These are phyloP conservation scores for Orobanche coerulescens DNA, from an alignment of 257 asterid species.

Conservation along the genomic window DNA sequence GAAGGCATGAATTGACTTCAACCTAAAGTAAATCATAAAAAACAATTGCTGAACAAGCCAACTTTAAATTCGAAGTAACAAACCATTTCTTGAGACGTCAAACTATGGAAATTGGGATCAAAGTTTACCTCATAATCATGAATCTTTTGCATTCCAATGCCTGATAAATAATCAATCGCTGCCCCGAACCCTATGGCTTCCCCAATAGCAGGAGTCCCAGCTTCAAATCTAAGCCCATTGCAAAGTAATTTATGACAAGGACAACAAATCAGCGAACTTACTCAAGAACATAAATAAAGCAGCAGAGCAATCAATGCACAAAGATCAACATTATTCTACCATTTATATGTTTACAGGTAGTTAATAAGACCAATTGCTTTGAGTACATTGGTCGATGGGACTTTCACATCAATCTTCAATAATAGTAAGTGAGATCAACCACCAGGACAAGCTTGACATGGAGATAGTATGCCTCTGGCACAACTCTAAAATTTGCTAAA, in stretches of 20 bases:
- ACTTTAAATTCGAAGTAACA: background rate
- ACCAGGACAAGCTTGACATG: background rate
- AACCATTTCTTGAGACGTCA: background rate
- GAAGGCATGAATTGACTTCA: background rate
- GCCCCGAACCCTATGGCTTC: conserved; percentile 94
- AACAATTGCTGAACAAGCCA: background rate
- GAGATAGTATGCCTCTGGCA: background rate
- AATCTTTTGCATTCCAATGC: conserved; percentile 85
- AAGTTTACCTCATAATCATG: conserved; percentile 77
- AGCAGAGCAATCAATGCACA: background rate
- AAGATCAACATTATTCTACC: background rate
- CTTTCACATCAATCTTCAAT: background rate
- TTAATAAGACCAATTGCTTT: background rate
- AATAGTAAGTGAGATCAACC: background rate
- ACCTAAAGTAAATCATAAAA: background rate
- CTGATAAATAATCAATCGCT: conserved; percentile 73
- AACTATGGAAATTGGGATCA: background rate
- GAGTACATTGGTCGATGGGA: background rate
- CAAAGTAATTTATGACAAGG: conserved; percentile 11
- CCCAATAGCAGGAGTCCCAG: conserved; percentile 95
- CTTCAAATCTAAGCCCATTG: conserved; percentile 63
- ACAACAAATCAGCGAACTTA: conserved; percentile 10
- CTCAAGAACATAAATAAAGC: conserved; percentile 1
- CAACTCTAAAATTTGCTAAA: background rate
- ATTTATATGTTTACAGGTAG: background rate